Conservation (phyloP, 78 protist genomes). For the Dictyostelium firmibasis region DNA sequence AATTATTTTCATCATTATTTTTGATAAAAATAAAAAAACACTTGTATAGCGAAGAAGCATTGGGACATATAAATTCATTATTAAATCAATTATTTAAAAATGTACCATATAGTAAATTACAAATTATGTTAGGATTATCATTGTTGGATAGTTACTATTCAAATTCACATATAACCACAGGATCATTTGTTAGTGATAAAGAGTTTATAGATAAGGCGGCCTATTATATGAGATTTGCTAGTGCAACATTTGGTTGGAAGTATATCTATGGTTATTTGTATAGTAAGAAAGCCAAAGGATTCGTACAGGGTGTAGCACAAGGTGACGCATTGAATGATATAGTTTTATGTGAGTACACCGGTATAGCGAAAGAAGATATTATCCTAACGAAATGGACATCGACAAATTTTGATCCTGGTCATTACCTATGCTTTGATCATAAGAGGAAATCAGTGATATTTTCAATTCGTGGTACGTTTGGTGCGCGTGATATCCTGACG, state of each 20-base stretch:
- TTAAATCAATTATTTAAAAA: conserved; percentile 45
- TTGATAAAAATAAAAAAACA: not conserved
- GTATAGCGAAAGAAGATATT: conserved; percentile 38
- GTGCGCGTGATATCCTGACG: conserved; percentile 66
- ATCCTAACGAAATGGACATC: conserved; percentile 31
- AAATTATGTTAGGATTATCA: conserved; percentile 52
- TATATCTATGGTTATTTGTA: conserved; percentile 34
- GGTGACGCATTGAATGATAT: conserved; percentile 39
- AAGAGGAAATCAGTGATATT: conserved; percentile 20
- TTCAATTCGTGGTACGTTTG: conserved; percentile 77
- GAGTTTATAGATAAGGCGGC: conserved; percentile 9
- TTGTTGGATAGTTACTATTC: conserved; percentile 69
- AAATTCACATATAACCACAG: conserved; percentile 42
- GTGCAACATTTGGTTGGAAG: conserved; percentile 69
- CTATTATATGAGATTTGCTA: conserved; percentile 51
- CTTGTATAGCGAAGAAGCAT: conserved; percentile 77
- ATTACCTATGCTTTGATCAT: conserved; percentile 53
- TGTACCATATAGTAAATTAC: conserved; percentile 60
- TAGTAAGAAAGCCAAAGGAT: not conserved
- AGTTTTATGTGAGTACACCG: conserved; percentile 49
- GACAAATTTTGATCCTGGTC: conserved; percentile 70
- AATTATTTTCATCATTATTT: no score
- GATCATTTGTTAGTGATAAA: conserved; percentile 8
- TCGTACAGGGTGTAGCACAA: conserved; percentile 50
- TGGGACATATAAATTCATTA: conserved; percentile 42